Percentiles rank a stretch among this genome's conserved stretches.
These are phyloP conservation scores for Baorangia bicolor DNA, from an alignment of 768 basidiomycete species.

Conservation along the genomic window DNA sequence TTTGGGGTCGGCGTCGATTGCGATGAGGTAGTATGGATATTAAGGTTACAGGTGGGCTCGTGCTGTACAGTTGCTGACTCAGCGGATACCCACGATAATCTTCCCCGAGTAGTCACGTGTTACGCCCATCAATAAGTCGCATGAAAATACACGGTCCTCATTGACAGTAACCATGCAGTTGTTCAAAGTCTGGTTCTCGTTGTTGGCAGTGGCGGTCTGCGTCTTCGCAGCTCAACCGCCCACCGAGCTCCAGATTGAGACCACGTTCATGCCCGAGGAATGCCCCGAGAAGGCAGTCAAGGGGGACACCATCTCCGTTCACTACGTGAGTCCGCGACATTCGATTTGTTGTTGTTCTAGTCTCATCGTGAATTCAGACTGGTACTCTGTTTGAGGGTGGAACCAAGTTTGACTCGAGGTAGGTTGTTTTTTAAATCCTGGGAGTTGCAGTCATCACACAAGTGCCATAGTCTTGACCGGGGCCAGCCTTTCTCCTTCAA, in stretches of 20 bases:
- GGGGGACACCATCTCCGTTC: conserved; percentile 68
- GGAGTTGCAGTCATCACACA: neutral
- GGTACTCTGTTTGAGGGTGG: conserved; percentile 77
- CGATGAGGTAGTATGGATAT: conserved; percentile 18
- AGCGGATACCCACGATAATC: conserved; percentile 16
- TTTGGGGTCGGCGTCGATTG: conserved; percentile 33
- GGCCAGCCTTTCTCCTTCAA: conserved; percentile 73
- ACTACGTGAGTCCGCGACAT: conserved; percentile 60
- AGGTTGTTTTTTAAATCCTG: conserved; percentile 16
- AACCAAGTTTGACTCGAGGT: conserved; percentile 90
- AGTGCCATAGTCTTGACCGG: conserved; percentile 60
- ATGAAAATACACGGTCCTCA: neutral
- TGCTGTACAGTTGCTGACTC: conserved; percentile 45
- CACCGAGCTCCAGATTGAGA: conserved; percentile 59
- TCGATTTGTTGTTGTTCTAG: neutral
- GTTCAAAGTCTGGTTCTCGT: conserved; percentile 44
- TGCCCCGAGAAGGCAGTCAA: conserved; percentile 55
- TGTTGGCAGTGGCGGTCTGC: conserved; percentile 46
- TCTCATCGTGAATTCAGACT: conserved; percentile 36
- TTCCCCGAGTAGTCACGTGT: neutral
- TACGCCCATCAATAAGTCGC: neutral
- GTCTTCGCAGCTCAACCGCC: conserved; percentile 50
- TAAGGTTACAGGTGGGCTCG: conserved; percentile 33
- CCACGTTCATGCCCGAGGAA: conserved; percentile 54
- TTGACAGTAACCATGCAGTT: conserved; percentile 51